Percentiles rank a stretch among this genome's conserved stretches.
These are phyloP conservation scores for Paecilomyces fulvus DNA, from an alignment of 2,329 filamentous ascomycete species.

Conservation along the genomic window DNA sequence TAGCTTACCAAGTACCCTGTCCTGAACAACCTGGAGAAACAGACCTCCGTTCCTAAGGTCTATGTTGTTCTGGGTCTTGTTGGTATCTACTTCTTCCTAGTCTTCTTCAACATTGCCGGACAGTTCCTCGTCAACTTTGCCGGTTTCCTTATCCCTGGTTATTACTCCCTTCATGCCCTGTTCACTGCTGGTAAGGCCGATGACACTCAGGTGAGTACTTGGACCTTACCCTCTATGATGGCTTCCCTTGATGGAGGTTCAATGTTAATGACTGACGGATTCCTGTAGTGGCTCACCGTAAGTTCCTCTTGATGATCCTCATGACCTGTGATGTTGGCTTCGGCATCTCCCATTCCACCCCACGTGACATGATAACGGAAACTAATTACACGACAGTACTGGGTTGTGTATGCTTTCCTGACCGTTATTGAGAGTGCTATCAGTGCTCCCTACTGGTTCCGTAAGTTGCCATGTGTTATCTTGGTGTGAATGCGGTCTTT, in stretches of 20 bases:
- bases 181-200: conserved; percentile 53
- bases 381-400: conserved; percentile 44
- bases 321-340: neutral
- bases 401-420: conserved; percentile 59
- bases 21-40: conserved; percentile 61
- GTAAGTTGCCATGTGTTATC: conserved; percentile 25
- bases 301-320: conserved; percentile 17
- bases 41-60: conserved; percentile 60
- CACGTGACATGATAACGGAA: conserved; percentile 9
- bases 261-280: conserved; percentile 9
- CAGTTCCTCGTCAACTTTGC: conserved; percentile 61
- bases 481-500: neutral
- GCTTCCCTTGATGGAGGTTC: neutral
- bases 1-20: conserved; percentile 60
- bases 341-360: conserved; percentile 3
- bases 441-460: conserved; percentile 63
- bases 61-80: conserved; percentile 57
- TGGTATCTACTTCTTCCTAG: conserved; percentile 60
- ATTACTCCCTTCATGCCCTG: conserved; percentile 58
- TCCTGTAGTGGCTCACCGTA: conserved; percentile 51
- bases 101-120: conserved; percentile 65
- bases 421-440: conserved; percentile 58
- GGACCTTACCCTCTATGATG: neutral
- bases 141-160: conserved; percentile 56
- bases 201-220: conserved; percentile 52